Conservation (phyloP, 768 basidiomycete species). For the Agaricus sinodeliciosus region DNA sequence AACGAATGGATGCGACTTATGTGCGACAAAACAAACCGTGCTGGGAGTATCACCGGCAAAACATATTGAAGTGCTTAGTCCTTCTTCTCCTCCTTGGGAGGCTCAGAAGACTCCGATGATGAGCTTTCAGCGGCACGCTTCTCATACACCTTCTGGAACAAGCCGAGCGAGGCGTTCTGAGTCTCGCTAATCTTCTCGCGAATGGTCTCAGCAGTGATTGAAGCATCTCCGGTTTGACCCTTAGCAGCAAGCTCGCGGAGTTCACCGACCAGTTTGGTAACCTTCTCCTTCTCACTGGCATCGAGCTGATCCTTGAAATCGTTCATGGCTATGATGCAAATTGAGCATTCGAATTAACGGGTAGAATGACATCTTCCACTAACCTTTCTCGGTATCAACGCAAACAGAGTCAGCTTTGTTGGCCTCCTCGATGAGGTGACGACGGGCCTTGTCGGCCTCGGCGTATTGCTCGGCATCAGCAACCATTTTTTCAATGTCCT, state of each 20-base stretch:
- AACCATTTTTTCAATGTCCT: constrained; percentile 97
- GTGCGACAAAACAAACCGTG: constrained; percentile 3
- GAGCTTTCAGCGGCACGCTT: constrained; percentile 74
- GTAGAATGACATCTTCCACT: constrained; percentile 14
- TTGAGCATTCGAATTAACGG: background rate
- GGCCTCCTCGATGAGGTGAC: constrained; percentile 86
- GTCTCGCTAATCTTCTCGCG: constrained; percentile 91
- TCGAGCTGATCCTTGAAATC: constrained; percentile 99
- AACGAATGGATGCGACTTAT: constrained; percentile 9
- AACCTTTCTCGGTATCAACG: constrained; percentile 93
- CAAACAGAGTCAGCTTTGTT: constrained; percentile 96
- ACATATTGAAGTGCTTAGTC: constrained; percentile 42
- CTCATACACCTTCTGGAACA: constrained; percentile 98
- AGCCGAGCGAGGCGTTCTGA: constrained; percentile 88
- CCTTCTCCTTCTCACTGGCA: constrained; percentile 88
- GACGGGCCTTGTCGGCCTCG: constrained; percentile 86
- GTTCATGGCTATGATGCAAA: constrained; percentile 58
- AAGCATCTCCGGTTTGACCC: constrained; percentile 81
- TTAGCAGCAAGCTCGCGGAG: constrained; percentile 85
- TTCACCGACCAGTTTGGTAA: constrained; percentile 78
- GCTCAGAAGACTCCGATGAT: constrained; percentile 34
- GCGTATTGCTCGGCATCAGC: constrained; percentile 90
- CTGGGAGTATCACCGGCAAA: constrained; percentile 11
- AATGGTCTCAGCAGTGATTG: constrained; percentile 79
- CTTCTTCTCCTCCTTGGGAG: constrained; percentile 74